These are phyloP conservation scores for Blepharisma undulans DNA, from an alignment of 169 alveolate genomes.

Conservation along the genomic window DNA sequence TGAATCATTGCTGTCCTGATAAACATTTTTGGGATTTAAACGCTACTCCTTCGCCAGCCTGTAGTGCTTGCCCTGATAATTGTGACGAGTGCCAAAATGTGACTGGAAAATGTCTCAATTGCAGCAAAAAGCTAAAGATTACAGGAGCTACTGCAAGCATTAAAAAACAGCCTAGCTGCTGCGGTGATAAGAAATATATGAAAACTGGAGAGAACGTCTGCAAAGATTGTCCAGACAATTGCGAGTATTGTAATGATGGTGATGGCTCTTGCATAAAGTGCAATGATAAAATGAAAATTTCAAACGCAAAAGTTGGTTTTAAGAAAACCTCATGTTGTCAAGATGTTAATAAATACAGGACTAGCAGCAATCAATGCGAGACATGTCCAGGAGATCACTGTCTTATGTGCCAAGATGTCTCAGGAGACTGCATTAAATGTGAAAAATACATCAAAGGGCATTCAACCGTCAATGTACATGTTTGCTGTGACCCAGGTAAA, in stretches of 20 bases:
- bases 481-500: neutral
- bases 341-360: neutral
- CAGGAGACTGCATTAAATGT: neutral
- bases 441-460: neutral
- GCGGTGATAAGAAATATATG: neutral
- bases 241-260: neutral
- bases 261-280: neutral
- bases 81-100: too few relatives aligned
- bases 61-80: too few relatives aligned
- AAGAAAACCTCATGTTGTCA: neutral
- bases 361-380: neutral
- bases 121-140: too few relatives aligned
- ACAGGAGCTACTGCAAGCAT: too few relatives aligned
- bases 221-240: neutral
- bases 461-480: neutral
- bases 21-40: too few relatives aligned
- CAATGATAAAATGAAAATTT: too few relatives aligned
- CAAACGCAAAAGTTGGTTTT: neutral
- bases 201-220: neutral
- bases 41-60: too few relatives aligned
- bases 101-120: too few relatives aligned
- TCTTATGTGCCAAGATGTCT: neutral
- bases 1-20: too few relatives aligned
- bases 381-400: neutral
- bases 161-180: neutral